Evolutionary conservation across 2,329 filamentous ascomycete genomes (phyloP), one percentile per base, ranked within the genome.

Genomic region (Rutstroemia sp.): DNA sequence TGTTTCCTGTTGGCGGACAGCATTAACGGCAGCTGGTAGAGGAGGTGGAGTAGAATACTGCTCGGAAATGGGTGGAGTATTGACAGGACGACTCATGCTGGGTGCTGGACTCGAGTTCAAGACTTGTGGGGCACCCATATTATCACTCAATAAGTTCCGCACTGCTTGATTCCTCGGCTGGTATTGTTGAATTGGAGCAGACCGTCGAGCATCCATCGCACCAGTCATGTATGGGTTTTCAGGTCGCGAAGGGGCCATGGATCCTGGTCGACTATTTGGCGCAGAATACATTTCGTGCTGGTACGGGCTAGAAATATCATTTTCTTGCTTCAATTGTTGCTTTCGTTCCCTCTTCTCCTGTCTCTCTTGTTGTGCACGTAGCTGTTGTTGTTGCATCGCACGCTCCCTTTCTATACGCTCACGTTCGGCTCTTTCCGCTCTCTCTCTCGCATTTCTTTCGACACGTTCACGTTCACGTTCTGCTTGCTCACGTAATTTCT

Each of bases 1-100:
- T 2, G 71, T 67, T 2, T 75, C 69, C 39, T 73, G 74, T 25
- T 72, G 69, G 12, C 73, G 67, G 6, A 70, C 62, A 42, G 77
- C 67, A 41, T 74, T 69, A 27, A 74, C 70, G 21, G 74, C 67
- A n/a, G 74, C 66, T 37, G 59, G 52, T 38, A 55, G 58, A 5
- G 62, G 56, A 14, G 57, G 61, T 6, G 64, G 62, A 45, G 58
- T 54, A 16, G 63, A 52, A 42, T 66, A 65, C 49, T 61, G 59
- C 21, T 68, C 66, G 47, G 65, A 63, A 30, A 52, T 60, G 3
- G 58, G 34, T 21, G 63, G 62, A 27, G 67, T 64, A 16, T 63
- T 67, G 47, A 63, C 61, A 10, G 66, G 60, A 52, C 67, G 58
- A 42, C 61, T 58, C 16, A 63, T 30, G 25, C 61, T 58, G 46